Percentiles rank a stretch among this genome's conserved stretches.
These are phyloP conservation scores for Fusarium praegraminearum DNA, from an alignment of 2,329 filamentous ascomycete species.

Conservation along the genomic window DNA sequence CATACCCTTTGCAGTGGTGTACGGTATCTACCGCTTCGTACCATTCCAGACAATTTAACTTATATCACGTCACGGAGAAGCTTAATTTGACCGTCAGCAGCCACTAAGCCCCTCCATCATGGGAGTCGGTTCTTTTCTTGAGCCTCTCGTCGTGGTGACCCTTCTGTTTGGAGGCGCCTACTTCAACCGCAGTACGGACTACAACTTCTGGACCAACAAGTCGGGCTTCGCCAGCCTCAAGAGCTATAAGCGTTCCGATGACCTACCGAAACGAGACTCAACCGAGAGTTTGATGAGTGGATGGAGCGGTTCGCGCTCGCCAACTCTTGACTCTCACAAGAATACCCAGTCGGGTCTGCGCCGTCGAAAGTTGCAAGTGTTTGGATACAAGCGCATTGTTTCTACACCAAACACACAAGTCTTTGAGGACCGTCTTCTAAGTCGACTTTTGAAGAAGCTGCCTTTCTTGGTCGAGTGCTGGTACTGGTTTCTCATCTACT, in stretches of 20 bases:
- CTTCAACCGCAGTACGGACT: slow-evolving; percentile 58
- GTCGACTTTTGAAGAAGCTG: slow-evolving; percentile 71
- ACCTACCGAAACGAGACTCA: slow-evolving; percentile 44
- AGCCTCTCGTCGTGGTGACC: slow-evolving; percentile 58
- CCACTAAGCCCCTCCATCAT: slow-evolving; percentile 43
- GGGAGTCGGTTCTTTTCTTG: slow-evolving; percentile 57
- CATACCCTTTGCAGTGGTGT: not conserved
- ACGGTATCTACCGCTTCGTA: not conserved
- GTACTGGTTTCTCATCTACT: slow-evolving; percentile 83
- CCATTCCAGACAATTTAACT: not conserved
- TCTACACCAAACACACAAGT: slow-evolving; percentile 51
- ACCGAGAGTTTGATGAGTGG: slow-evolving; percentile 45
- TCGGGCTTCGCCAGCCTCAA: slow-evolving; percentile 36
- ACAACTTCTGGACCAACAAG: slow-evolving; percentile 47
- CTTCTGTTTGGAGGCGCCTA: slow-evolving; percentile 59
- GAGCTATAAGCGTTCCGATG: slow-evolving; percentile 50
- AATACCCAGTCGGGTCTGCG: slow-evolving; percentile 48
- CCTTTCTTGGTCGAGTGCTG: slow-evolving; percentile 80
- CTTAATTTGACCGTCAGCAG: not conserved
- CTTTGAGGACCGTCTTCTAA: slow-evolving; percentile 50
- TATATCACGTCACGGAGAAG: not conserved
- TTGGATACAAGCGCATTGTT: slow-evolving; percentile 50
- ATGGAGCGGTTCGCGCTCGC: slow-evolving; percentile 46
- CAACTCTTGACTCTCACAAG: slow-evolving; percentile 42
- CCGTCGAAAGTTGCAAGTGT: slow-evolving; percentile 51